These are phyloP conservation scores for Mrakia gelida DNA, from an alignment of 768 basidiomycete species.

Conservation along the genomic window DNA sequence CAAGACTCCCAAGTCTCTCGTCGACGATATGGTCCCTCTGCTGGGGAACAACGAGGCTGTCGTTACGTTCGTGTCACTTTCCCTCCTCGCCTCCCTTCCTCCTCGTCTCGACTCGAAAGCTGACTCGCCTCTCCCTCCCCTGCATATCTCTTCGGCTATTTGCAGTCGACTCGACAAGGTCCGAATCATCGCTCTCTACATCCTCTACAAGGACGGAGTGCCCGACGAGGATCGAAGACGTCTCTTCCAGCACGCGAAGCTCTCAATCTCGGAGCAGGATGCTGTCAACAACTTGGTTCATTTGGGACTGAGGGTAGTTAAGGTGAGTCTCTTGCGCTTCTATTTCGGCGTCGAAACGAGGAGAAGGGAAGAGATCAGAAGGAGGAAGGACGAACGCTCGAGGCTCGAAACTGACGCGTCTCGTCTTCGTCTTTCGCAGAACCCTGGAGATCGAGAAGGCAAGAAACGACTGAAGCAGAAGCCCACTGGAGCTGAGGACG, in stretches of 20 bases:
- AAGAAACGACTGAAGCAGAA: conserved; percentile 81
- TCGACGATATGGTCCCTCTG: conserved; percentile 98
- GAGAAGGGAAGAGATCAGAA: no score
- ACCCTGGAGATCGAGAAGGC: conserved; percentile 67
- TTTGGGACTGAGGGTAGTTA: conserved; percentile 75
- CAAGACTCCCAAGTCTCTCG: conserved; percentile 86
- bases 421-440: conserved; percentile 48
- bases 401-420: not conserved
- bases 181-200: conserved; percentile 90
- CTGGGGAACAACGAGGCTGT: conserved; percentile 67
- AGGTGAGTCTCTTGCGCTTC: conserved; percentile 53
- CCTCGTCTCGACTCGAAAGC: not conserved
- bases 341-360: no score
- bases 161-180: conserved; percentile 66
- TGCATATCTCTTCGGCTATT: conserved; percentile 37
- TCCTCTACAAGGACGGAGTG: conserved; percentile 90
- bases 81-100: not conserved
- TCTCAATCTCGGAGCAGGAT: conserved; percentile 84
- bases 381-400: not conserved
- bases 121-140: not conserved
- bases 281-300: conserved; percentile 79
- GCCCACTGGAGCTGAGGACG: conserved; percentile 63
- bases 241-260: conserved; percentile 87
- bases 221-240: conserved; percentile 96
- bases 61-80: conserved; percentile 58